A percentile compares a stretch with the other conserved stretches of the same genome.
phyloP scores from a whole-genome alignment of 2,329 filamentous ascomycete genomes.

The Pseudogymnoascus pannorum region DNA sequence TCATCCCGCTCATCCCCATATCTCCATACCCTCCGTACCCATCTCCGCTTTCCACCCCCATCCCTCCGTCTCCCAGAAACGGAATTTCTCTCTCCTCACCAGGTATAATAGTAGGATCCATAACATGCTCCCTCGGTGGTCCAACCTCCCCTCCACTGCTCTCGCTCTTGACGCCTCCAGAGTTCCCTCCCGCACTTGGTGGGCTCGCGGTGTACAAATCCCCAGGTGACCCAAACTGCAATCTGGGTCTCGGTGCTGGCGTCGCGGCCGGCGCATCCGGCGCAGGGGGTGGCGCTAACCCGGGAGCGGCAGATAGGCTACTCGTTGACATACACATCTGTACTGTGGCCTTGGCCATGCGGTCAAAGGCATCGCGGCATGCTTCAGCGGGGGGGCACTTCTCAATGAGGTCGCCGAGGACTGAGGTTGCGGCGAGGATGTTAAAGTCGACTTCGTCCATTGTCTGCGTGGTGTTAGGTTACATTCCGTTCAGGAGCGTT shows the following conservation, averaged over 20 bases:
- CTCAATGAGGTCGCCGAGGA: slow-evolving; percentile 83
- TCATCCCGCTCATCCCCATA: slow-evolving; percentile 16
- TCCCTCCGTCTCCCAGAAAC: background rate
- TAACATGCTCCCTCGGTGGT: background rate
- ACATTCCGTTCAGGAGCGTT: slow-evolving; percentile 10
- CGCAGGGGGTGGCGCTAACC: background rate
- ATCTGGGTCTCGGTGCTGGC: background rate
- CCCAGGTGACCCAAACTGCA: background rate
- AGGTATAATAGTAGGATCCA: background rate
- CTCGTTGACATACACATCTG: slow-evolving; percentile 88
- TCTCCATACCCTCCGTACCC: slow-evolving; percentile 21
- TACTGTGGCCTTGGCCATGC: slow-evolving; percentile 90
- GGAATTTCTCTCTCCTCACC: background rate
- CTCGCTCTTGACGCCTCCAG: background rate
- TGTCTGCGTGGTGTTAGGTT: slow-evolving; percentile 43
- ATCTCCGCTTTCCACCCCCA: background rate
- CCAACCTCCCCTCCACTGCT: background rate
- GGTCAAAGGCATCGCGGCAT: slow-evolving; percentile 87
- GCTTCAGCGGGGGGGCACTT: slow-evolving; percentile 94
- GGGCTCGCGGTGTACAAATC: slow-evolving; percentile 1
- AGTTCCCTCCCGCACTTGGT: background rate
- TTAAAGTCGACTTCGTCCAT: slow-evolving; percentile 98
- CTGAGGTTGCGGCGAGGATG: slow-evolving; percentile 84
- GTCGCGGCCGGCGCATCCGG: background rate
- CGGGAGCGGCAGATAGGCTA: slow-evolving; percentile 54